These are phyloP conservation scores for Oryza officinalis DNA, from an alignment of 176 grass and related monocot species.

Conservation along the genomic window DNA sequence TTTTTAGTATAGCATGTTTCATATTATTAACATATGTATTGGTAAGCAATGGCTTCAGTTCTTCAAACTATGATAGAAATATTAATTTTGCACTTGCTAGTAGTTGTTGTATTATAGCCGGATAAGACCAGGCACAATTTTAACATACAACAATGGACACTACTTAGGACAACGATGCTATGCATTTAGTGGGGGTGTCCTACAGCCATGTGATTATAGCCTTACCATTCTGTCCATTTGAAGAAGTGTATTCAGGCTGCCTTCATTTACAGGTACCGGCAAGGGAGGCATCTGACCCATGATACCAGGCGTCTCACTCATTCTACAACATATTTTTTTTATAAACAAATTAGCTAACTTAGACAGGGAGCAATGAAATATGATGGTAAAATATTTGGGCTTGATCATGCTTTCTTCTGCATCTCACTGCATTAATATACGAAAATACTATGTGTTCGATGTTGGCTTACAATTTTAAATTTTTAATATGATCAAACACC, in stretches of 20 bases:
- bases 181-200: neutral
- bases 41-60: neutral
- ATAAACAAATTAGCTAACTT: conserved; percentile 12
- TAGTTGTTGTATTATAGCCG: neutral
- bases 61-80: neutral
- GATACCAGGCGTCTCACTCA: conserved; percentile 56
- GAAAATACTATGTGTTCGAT: too few species aligned
- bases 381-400: neutral
- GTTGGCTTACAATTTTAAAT: too few species aligned
- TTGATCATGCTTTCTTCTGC: neutral
- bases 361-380: conserved; percentile 11
- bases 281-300: conserved; percentile 78
- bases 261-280: conserved; percentile 56
- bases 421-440: neutral
- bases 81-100: neutral
- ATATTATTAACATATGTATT: neutral
- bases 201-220: conserved; percentile 7
- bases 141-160: neutral
- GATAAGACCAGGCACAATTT: neutral
- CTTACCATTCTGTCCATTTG: conserved; percentile 62
- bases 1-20: conserved; percentile 4
- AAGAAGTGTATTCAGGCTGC: conserved; percentile 56
- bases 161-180: neutral
- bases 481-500: too few species aligned
- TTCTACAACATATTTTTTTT: conserved; percentile 40